Percentiles rank a stretch among this genome's conserved stretches.
Conservation (phyloP, 2,329 filamentous ascomycete species). For the Lachnellula willkommii region DNA sequence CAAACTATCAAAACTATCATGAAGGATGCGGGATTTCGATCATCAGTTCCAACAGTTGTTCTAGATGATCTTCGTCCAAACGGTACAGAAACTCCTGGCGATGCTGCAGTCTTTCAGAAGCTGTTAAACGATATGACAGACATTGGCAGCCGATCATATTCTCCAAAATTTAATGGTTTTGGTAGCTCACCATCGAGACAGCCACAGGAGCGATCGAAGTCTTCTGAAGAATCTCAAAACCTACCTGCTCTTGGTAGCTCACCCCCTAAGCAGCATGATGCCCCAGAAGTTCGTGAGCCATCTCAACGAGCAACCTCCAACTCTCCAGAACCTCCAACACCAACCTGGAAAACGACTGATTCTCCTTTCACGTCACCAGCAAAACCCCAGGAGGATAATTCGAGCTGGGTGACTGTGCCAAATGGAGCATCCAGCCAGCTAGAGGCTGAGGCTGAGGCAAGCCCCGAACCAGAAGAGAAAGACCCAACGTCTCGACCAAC, state of each 20-base stretch:
- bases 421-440: constrained; percentile 3
- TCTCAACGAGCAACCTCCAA: neutral
- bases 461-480: neutral
- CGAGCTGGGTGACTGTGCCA: constrained; percentile 8
- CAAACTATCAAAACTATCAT: constrained; percentile 42
- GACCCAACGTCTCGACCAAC: neutral
- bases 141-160: constrained; percentile 20
- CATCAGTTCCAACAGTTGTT: constrained; percentile 38
- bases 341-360: constrained; percentile 23
- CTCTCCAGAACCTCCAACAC: constrained; percentile 13
- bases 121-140: constrained; percentile 22
- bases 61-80: constrained; percentile 25
- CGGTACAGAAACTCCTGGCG: constrained; percentile 22
- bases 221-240: constrained; percentile 1
- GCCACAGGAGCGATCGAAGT: constrained; percentile 1
- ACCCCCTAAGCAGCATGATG: neutral
- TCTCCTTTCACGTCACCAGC: neutral
- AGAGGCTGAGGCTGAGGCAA: neutral
- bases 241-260: neutral
- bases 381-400: constrained; percentile 1
- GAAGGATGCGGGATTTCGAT: constrained; percentile 44
- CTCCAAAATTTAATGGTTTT: constrained; percentile 31
- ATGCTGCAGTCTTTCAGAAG: constrained; percentile 20
- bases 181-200: constrained; percentile 24
- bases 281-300: constrained; percentile 1